Conservation (phyloP, 2,329 filamentous ascomycete genomes). For the Penicillium sp. region DNA sequence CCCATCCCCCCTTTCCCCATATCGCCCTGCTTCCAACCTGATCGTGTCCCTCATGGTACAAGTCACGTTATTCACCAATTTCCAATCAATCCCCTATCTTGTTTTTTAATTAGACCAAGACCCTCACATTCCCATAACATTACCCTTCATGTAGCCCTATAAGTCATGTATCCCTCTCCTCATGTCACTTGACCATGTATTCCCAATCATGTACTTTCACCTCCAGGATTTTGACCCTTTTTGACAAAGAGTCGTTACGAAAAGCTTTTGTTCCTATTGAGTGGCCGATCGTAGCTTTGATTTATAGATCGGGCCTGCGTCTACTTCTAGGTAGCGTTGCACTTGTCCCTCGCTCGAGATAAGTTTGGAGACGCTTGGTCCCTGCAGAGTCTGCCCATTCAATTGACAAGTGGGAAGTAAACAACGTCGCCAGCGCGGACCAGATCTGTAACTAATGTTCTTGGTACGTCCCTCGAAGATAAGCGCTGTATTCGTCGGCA, state of each 20-base stretch:
- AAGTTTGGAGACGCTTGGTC: too few species aligned
- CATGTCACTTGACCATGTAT: slow-evolving; percentile 16
- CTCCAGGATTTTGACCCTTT: slow-evolving; percentile 14
- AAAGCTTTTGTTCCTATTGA: slow-evolving; percentile 16
- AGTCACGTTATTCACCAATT: slow-evolving; percentile 18
- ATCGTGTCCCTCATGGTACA: slow-evolving; percentile 14
- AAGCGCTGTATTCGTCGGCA: too few species aligned
- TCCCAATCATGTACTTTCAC: slow-evolving; percentile 32
- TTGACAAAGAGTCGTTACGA: slow-evolving; percentile 33
- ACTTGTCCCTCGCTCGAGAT: too few species aligned
- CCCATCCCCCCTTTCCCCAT: slow-evolving; percentile 7
- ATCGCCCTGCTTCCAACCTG: slow-evolving; percentile 5
- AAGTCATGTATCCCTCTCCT: slow-evolving; percentile 36
- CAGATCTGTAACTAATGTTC: too few species aligned
- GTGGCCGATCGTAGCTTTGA: slow-evolving; percentile 15
- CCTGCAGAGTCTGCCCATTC: too few species aligned
- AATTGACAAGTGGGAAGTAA: too few species aligned
- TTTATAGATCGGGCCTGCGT: slow-evolving; percentile 1
- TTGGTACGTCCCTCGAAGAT: too few species aligned
- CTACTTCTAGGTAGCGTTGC: background rate
- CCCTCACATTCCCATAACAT: slow-evolving; percentile 26
- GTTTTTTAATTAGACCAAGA: slow-evolving; percentile 36
- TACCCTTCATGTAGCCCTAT: slow-evolving; percentile 26
- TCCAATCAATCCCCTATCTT: slow-evolving; percentile 17
- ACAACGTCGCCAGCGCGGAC: too few species aligned